Percentiles rank a stretch among this genome's conserved stretches.
Evolutionary conservation across 2,329 filamentous ascomycete species (phyloP).

Genomic region (Fusarium lyarnte): DNA sequence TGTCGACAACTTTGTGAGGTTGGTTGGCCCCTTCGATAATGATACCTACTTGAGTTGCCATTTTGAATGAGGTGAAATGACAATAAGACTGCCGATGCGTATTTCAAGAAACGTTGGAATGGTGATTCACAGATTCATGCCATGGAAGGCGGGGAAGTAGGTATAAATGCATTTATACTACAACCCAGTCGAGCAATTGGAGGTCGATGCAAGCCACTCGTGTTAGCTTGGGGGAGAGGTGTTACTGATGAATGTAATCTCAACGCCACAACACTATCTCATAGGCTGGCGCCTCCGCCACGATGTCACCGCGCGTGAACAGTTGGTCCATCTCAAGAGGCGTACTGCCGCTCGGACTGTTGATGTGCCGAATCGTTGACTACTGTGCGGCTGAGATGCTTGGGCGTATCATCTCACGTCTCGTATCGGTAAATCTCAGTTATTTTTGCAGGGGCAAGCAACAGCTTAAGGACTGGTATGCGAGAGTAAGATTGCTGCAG

Average conservation of each 20-base stretch:
- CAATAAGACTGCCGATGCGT: rapidly evolving
- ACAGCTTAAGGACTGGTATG: background rate
- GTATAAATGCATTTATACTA: background rate
- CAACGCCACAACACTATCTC: background rate
- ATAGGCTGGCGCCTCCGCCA: background rate
- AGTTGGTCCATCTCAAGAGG: background rate
- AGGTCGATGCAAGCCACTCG: background rate
- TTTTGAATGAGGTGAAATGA: background rate
- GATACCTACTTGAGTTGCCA: slow-evolving; percentile 35
- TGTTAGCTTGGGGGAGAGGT: background rate
- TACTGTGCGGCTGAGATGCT: background rate
- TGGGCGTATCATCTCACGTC: background rate
- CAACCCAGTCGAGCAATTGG: too few species aligned
- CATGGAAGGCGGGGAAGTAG: background rate
- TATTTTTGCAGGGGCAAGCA: background rate
- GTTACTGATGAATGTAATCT: background rate
- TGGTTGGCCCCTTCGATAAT: slow-evolving; percentile 24
- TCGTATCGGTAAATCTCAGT: background rate
- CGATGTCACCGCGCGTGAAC: background rate
- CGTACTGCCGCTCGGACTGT: background rate
- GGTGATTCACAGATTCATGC: background rate
- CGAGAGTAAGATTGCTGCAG: background rate
- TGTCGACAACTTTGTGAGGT: slow-evolving; percentile 36
- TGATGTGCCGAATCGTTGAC: background rate
- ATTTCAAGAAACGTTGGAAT: background rate